Conservation (phyloP, 2,329 filamentous ascomycete genomes). For the Saccharata proteae region DNA sequence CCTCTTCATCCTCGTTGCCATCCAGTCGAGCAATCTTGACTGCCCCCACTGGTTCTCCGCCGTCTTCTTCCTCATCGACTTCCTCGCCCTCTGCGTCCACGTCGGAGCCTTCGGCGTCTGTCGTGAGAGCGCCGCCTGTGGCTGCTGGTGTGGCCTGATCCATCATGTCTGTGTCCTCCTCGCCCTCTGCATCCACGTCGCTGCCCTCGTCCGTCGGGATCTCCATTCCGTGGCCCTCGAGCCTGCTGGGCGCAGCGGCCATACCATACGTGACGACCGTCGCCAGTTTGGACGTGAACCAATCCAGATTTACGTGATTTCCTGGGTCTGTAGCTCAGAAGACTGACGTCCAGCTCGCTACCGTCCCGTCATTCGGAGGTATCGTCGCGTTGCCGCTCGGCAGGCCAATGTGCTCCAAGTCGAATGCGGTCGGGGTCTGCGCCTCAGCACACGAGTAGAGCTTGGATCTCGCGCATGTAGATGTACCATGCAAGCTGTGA, state of each 20-base stretch:
- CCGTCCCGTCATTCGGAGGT: constrained; percentile 4
- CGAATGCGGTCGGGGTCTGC: constrained; percentile 3
- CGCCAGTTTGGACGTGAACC: constrained; percentile 22
- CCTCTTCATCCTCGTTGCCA: constrained; percentile 24
- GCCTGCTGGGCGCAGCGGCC: constrained; percentile 26
- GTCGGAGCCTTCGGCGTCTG: constrained; percentile 34
- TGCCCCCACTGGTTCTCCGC: constrained; percentile 28
- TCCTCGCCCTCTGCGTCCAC: constrained; percentile 40
- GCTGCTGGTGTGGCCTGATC: constrained; percentile 13
- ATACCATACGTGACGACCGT: constrained; percentile 29
- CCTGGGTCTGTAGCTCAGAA: neutral
- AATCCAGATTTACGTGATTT: constrained; percentile 12
- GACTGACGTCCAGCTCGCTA: too few relatives aligned
- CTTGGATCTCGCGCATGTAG: constrained; percentile 4
- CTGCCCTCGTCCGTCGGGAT: constrained; percentile 21
- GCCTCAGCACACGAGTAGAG: constrained; percentile 5
- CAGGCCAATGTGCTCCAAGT: constrained; percentile 4
- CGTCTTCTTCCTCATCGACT: constrained; percentile 37
- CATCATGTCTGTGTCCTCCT: constrained; percentile 23
- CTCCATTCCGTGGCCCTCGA: constrained; percentile 22
- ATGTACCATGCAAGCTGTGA: too few relatives aligned
- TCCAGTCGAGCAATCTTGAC: constrained; percentile 25
- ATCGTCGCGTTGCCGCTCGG: constrained; percentile 6
- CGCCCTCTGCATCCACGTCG: constrained; percentile 27
- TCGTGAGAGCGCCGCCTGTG: constrained; percentile 19